These are phyloP conservation scores for Coriaria nepalensis DNA, from an alignment of 306 rosid species.

Conservation along the genomic window DNA sequence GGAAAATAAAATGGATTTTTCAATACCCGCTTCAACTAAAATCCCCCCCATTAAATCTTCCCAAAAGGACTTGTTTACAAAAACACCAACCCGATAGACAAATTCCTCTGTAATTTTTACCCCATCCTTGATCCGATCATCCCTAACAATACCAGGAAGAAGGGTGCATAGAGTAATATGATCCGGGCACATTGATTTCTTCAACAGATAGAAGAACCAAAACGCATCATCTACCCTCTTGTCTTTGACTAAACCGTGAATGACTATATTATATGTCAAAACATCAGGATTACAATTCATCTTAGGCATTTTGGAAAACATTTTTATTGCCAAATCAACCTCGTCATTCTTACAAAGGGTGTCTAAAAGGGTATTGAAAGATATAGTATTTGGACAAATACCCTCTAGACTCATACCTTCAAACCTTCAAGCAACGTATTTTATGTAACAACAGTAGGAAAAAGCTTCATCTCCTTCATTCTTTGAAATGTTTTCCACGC, in stretches of 20 bases:
- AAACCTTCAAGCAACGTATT: conserved; percentile 75
- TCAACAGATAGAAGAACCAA: conserved; percentile 95
- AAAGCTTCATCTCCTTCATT: conserved; percentile 70
- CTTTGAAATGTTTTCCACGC: conserved; percentile 82
- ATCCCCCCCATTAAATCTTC: conserved; percentile 66
- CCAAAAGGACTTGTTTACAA: conserved; percentile 43
- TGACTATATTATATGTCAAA: conserved; percentile 71
- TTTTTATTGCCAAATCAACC: conserved; percentile 58
- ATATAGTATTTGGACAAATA: conserved; percentile 66
- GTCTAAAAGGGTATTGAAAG: conserved; percentile 70
- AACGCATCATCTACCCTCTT: conserved; percentile 53
- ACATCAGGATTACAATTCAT: conserved; percentile 73
- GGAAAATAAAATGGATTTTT: conserved; percentile 46
- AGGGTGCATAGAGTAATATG: conserved; percentile 73
- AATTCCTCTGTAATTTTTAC: conserved; percentile 42
- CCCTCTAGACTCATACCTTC: conserved; percentile 57
- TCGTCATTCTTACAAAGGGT: conserved; percentile 86
- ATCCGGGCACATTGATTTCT: conserved; percentile 72
- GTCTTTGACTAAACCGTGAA: conserved; percentile 63
- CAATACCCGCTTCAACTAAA: conserved; percentile 48
- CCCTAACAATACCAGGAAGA: conserved; percentile 63
- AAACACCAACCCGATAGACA: conserved; percentile 26
- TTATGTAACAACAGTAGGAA: conserved; percentile 85
- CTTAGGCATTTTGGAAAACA: conserved; percentile 50
- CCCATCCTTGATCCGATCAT: conserved; percentile 52